Base-by-base conservation (phyloP, 2,329 filamentous ascomycete species). In the Fusarium sp. region DNA sequence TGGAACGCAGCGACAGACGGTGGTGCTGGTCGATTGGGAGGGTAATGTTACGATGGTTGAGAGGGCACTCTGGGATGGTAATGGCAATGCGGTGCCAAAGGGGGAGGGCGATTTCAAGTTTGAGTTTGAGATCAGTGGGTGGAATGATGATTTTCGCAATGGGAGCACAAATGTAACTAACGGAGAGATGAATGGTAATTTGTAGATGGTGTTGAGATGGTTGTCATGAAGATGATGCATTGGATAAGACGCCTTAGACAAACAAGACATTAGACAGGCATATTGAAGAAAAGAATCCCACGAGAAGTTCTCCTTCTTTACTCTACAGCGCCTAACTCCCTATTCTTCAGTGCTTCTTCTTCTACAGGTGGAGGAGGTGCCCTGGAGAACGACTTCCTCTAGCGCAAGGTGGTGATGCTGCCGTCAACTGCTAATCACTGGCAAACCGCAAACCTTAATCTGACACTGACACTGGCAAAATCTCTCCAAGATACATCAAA, bases 1-100 rank as follows among this genome's bases (percentile, higher is more conserved):
- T 73, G 89, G 89, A 7, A 91, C 89, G 8, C 89, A 91, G 79
- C 81, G 89, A 40, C 89, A 91, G 80, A 91, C 89, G 0, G 81
- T 91, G 17, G 79, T 91, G 17, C 79, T 91, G 46, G 86, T 91
- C 10, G 88, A 90, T 72, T 89, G 87, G 86, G 83, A 90, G 6
- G 89, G 89, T 5, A 88, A 88, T 38, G 87, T 90, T 20, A 87
- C 85, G 0, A 89, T 87, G 73, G 83, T 83, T 33, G 89, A 91
- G 80, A 82, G 89, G 38, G 86, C 88, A 7, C 79, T 91, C 44
- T 91, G 85, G 83, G 89, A 91, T 75, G 80, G 81, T 0, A 83
- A 88, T 50, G 89, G 89, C 12, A 86, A 88, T 55, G 77, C 82
- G 4, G 82, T 91, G 45, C 80, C 83, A 26, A 83, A 84, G 26